Evolutionary conservation across 768 basidiomycete species (phyloP).

Genomic region (Rhodotorula taiwanensis): DNA sequence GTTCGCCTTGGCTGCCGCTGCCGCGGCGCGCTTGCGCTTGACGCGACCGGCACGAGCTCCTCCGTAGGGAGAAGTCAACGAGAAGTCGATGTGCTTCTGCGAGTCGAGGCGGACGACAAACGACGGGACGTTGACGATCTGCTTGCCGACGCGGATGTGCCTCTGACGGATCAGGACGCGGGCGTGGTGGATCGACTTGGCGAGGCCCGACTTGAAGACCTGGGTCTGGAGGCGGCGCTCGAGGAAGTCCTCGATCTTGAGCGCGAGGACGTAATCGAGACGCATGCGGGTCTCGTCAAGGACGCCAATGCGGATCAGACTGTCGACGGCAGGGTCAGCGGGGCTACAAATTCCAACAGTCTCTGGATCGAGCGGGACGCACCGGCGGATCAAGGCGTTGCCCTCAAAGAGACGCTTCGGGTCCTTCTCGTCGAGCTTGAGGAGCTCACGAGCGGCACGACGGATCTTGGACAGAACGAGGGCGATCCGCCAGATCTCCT

Average conservation of each 20-base stretch:
- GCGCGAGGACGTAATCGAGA: conserved; percentile 99
- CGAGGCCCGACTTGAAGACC: conserved; percentile 97
- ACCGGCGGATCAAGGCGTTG: conserved; percentile 74
- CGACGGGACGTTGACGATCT: conserved; percentile 97
- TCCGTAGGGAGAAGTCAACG: conserved; percentile 91
- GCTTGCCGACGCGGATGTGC: conserved; percentile 98
- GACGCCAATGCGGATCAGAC: conserved; percentile 96
- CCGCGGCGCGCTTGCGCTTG: conserved; percentile 95
- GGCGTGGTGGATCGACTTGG: conserved; percentile 97
- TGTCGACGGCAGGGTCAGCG: not conserved
- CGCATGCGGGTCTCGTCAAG: conserved; percentile 98
- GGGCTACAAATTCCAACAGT: not conserved
- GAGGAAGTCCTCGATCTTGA: conserved; percentile 99
- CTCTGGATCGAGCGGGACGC: not conserved
- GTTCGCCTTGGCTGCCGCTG: conserved; percentile 60
- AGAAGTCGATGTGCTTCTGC: conserved; percentile 99
- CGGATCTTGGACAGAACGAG: conserved; percentile 98
- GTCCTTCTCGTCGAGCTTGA: conserved; percentile 99
- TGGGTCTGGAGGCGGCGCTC: conserved; percentile 97
- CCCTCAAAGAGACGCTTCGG: conserved; percentile 97
- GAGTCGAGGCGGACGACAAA: conserved; percentile 99
- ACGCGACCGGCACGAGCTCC: conserved; percentile 77
- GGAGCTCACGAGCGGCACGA: conserved; percentile 99
- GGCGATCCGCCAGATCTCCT: conserved; percentile 99
- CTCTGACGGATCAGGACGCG: conserved; percentile 95